Base-by-base conservation (phyloP, 345 rosid species). In the Nephelium lappaceum region DNA sequence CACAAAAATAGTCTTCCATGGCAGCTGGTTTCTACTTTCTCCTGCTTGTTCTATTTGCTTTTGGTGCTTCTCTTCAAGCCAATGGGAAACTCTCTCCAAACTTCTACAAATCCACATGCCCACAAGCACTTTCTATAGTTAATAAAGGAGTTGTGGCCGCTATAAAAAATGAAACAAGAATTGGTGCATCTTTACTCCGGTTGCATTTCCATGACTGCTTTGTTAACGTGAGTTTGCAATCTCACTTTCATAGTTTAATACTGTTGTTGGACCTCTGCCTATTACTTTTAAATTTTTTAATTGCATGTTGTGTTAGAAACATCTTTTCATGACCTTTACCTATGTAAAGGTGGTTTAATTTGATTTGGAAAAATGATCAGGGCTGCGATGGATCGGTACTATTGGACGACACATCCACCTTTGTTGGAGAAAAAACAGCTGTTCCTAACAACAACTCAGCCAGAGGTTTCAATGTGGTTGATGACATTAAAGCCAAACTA, bases 341-440 rank as follows among this genome's bases (percentile, higher is more conserved):
- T n/a, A n/a, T n/a, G n/a, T n/a, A n/a, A n/a, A 15, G 6, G 15
- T 18, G 19, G 6, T 5, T 57, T 21, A 14, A 3, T 21, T 57
- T 15, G 60, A 41, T 12, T 14, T 23, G 76, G 5, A 21, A 23
- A 19, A 27, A 24, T 57, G 45, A 58, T 0, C 70, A 90, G 91
- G 92, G 94, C 9, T 90, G 92, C 43, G 94, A 88, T 49, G 94
- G 88, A 8, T 88, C 94, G 0, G 12, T 87, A 21, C 80, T 90
- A 0, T 71, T 90, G 69, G 88, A 87, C 19, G 91, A 90, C 73
- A 86, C 88, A 0, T 25, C 87, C 3, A 70, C 78, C 25, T 90
- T 90, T 39, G 76, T 53, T 0, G 91, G 92, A 42, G 94, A 90
- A 77, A 87, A 90, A 61, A 89, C 91, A 0, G 89, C 94, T 0